Evolutionary conservation across 208 protist genomes (phyloP), one percentile per base, ranked within the genome.

Genomic region (Angomonas deanei): DNA sequence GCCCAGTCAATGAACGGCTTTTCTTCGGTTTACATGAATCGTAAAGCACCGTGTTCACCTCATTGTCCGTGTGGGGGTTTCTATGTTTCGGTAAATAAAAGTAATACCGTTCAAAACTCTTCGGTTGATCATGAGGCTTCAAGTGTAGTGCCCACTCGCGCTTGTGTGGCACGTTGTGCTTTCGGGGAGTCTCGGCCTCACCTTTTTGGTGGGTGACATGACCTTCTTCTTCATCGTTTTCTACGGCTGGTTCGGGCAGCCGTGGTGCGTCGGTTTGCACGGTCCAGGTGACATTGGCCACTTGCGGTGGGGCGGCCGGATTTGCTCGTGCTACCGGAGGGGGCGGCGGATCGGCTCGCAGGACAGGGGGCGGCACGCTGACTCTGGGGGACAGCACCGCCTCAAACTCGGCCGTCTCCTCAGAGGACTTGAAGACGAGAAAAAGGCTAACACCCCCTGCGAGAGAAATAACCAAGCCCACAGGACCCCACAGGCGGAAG

Each of bases 401-500:
- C 42, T 23, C 55, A 1, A 60, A 39, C 3, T 47, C 28, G 4
- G 2, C 24, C 4, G 46, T 26, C 6, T 38, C 36, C 13, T 50
- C 42, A 0, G 30, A 59, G 13, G 61, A 62, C 0, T 65, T 38
- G 53, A 76, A 78, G 15, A 68, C 76, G 5, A 82, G 57, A 46
- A 70, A 82, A 3, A 82, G 56, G 13, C 50, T 34, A 3, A 57
- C 56, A 0, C 72, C 68, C 1, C 76, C 68, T 6, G 46, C 47
- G 2, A 82, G 61, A 13, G 55, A 63, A 15, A 82, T 59, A 1
- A 72, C 50, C 26, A 82, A 27, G 19, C 76, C 76, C 0, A 76
- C 68, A 10, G 76, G 71, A 0, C 76, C 76, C 70, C 71, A 82
- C 53, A 82, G 60, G 15, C 67, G 67, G 49, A 74, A 81, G 17